Conservation (phyloP, 345 rosid species). For the Cardiospermum halicacabum region DNA sequence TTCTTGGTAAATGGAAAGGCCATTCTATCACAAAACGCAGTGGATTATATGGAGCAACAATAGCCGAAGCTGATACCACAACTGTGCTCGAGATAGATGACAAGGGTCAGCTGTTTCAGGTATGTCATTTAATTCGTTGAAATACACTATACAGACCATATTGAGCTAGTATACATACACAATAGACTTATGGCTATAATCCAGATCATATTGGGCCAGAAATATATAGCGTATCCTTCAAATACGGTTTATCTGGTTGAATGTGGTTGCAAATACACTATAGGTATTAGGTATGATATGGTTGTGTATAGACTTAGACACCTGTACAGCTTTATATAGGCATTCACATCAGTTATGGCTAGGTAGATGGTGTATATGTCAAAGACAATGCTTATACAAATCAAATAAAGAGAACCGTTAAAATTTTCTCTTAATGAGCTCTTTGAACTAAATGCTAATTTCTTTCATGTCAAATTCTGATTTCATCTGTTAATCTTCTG, state of each 20-base stretch:
- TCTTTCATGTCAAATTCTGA: slow-evolving; percentile 1
- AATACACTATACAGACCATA: neutral
- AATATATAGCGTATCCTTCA: too few relatives aligned
- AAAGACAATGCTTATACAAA: neutral
- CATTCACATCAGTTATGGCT: too few relatives aligned
- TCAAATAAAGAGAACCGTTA: neutral
- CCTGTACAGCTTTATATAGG: too few relatives aligned
- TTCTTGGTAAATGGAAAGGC: slow-evolving; percentile 93
- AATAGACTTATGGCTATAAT: too few relatives aligned
- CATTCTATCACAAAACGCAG: slow-evolving; percentile 74
- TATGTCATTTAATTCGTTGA: slow-evolving; percentile 24
- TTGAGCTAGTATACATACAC: too few relatives aligned
- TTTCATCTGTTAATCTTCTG: neutral
- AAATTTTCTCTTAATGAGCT: too few relatives aligned
- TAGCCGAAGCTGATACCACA: slow-evolving; percentile 60
- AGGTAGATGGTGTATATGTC: neutral
- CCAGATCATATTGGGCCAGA: too few relatives aligned
- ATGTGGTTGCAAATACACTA: too few relatives aligned
- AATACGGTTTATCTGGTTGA: too few relatives aligned
- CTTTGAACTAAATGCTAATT: too few relatives aligned
- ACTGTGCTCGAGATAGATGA: slow-evolving; percentile 62
- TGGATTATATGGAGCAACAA: slow-evolving; percentile 87
- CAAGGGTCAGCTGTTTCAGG: slow-evolving; percentile 65
- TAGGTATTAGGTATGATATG: too few relatives aligned
- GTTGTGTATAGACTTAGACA: too few relatives aligned